Conservation (phyloP, 2,329 filamentous ascomycete species). For the Peltaster fructicola region DNA sequence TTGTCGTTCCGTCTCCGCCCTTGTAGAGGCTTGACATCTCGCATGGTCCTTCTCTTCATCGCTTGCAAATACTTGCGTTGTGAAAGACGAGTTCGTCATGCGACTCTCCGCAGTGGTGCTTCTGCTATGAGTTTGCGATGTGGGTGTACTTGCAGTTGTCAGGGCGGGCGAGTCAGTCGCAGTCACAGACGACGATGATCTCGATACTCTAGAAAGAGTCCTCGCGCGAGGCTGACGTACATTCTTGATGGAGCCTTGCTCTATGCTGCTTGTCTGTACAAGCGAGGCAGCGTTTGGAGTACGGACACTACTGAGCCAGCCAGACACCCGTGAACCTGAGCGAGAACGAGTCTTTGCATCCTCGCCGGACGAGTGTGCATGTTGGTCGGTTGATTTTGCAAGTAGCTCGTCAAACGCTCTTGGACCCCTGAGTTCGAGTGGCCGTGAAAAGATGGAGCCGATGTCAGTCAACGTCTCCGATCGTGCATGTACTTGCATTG, state of each 20-base stretch:
- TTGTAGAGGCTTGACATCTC: too few species aligned
- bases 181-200: constrained; percentile 8
- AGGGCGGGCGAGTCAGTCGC: constrained; percentile 8
- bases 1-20: too few species aligned
- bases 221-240: constrained; percentile 4
- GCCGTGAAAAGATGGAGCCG: constrained; percentile 28
- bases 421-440: too few species aligned
- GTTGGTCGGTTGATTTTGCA: not conserved
- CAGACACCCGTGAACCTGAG: constrained; percentile 9
- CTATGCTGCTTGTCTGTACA: constrained; percentile 2
- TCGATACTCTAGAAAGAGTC: constrained; percentile 9
- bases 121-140: too few species aligned
- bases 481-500: constrained; percentile 27
- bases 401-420: constrained; percentile 5
- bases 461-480: constrained; percentile 31
- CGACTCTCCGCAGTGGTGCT: too few species aligned
- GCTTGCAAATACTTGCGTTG: too few species aligned
- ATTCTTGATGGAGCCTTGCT: constrained; percentile 10
- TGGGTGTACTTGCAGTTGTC: too few species aligned
- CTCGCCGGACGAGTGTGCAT: not conserved
- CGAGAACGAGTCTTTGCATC: constrained; percentile 3
- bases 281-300: constrained; percentile 5
- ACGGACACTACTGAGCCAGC: constrained; percentile 14
- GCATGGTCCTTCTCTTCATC: too few species aligned
- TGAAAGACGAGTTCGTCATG: too few species aligned